Conservation (phyloP, 352 stramenopile species). For the Phytophthora megakarya region DNA sequence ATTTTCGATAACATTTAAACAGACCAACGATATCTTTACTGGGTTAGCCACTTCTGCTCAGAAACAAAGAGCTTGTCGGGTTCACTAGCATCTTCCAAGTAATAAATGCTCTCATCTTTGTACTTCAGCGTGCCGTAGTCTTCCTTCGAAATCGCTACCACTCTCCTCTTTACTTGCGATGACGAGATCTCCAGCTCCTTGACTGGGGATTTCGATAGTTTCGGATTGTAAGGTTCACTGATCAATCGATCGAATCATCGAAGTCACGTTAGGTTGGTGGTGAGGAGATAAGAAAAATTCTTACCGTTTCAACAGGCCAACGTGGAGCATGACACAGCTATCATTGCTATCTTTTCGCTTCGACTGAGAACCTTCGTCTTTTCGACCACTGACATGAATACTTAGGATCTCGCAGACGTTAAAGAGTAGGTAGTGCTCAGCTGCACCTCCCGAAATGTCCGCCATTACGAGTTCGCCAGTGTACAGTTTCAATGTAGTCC, state of each 20-base stretch:
- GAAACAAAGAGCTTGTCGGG: slow-evolving; percentile 9
- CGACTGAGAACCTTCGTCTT: slow-evolving; percentile 32
- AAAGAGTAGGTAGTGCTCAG: slow-evolving; percentile 79
- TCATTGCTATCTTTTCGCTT: slow-evolving; percentile 36
- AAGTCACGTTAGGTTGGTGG: neutral
- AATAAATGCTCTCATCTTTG: slow-evolving; percentile 81
- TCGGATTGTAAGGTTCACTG: slow-evolving; percentile 62
- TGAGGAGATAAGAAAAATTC: neutral
- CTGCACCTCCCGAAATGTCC: slow-evolving; percentile 57
- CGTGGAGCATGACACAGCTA: slow-evolving; percentile 49
- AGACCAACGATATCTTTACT: slow-evolving; percentile 13
- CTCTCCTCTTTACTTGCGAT: slow-evolving; percentile 67
- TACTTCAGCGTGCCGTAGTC: slow-evolving; percentile 68
- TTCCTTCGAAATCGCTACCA: slow-evolving; percentile 68
- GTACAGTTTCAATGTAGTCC: slow-evolving; percentile 60
- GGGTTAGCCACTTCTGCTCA: slow-evolving; percentile 26
- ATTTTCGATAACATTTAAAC: slow-evolving; percentile 9
- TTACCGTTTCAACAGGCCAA: slow-evolving; percentile 72
- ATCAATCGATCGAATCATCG: neutral
- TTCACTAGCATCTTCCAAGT: slow-evolving; percentile 45
- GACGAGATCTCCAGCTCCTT: slow-evolving; percentile 56
- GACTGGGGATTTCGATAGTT: slow-evolving; percentile 45
- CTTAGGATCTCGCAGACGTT: slow-evolving; percentile 84
- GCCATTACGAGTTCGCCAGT: slow-evolving; percentile 77
- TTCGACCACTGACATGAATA: slow-evolving; percentile 41